Conservation (phyloP, 768 basidiomycete species). For the Lactarius trivialis region DNA sequence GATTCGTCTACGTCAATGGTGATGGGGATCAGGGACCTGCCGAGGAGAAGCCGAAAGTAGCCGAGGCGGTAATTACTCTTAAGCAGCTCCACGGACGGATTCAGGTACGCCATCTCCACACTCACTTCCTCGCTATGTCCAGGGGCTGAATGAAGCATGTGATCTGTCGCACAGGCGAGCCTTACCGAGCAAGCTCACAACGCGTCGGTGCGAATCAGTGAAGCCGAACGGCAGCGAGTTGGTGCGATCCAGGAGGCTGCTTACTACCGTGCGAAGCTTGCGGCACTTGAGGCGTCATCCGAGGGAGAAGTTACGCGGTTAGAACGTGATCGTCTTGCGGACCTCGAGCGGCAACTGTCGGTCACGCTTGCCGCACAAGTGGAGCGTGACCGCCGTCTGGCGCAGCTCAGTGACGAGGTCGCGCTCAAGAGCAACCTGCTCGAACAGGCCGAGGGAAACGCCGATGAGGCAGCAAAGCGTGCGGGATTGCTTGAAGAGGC, state of each 20-base stretch:
- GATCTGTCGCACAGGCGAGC: constrained; percentile 42
- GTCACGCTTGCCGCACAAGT: constrained; percentile 55
- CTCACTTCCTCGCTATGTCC: neutral
- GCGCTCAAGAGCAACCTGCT: constrained; percentile 69
- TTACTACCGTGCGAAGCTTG: constrained; percentile 92
- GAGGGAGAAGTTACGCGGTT: constrained; percentile 59
- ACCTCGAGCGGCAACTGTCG: constrained; percentile 68
- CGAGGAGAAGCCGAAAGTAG: constrained; percentile 47
- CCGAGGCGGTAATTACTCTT: constrained; percentile 71
- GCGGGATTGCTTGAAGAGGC: constrained; percentile 67
- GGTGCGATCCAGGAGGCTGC: constrained; percentile 90
- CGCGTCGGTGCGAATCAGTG: constrained; percentile 69
- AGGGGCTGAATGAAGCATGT: constrained; percentile 2
- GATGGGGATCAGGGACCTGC: constrained; percentile 31
- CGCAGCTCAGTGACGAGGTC: constrained; percentile 66
- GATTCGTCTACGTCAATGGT: constrained; percentile 61
- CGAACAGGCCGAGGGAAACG: constrained; percentile 74
- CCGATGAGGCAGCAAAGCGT: constrained; percentile 65
- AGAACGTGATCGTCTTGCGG: constrained; percentile 69
- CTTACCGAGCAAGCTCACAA: constrained; percentile 69
- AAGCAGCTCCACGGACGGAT: constrained; percentile 85
- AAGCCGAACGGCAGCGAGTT: constrained; percentile 69
- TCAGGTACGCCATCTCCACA: constrained; percentile 50
- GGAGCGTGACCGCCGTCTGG: constrained; percentile 61
- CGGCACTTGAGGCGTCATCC: constrained; percentile 69